These are phyloP conservation scores for Rhazya stricta DNA, from an alignment of 257 asterid species.

Conservation along the genomic window DNA sequence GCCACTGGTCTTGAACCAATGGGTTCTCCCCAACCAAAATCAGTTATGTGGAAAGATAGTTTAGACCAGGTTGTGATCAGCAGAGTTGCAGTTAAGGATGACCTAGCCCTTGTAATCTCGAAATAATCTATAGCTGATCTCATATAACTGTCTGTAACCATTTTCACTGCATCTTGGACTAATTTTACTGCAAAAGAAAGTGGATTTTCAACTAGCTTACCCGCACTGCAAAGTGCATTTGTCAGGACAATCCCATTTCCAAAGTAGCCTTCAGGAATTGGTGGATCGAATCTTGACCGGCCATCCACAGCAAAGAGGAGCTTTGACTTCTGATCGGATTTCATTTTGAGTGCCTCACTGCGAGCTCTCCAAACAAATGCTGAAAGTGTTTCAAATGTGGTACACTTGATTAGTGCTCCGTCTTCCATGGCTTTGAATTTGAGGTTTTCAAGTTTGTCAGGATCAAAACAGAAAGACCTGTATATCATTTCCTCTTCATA, in stretches of 20 bases:
- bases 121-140: slow-evolving; percentile 74
- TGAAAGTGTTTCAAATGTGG: slow-evolving; percentile 80
- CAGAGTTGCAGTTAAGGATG: slow-evolving; percentile 72
- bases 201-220: slow-evolving; percentile 49
- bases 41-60: slow-evolving; percentile 69
- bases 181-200: slow-evolving; percentile 47
- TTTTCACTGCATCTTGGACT: slow-evolving; percentile 65
- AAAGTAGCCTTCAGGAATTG: slow-evolving; percentile 62
- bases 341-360: slow-evolving; percentile 54
- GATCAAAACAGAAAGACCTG: slow-evolving; percentile 61
- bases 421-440: slow-evolving; percentile 47
- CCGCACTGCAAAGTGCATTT: slow-evolving; percentile 55
- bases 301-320: slow-evolving; percentile 90
- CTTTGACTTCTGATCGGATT: slow-evolving; percentile 66
- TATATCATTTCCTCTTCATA: slow-evolving; percentile 64
- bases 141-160: slow-evolving; percentile 69
- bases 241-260: slow-evolving; percentile 84
- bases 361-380: slow-evolving; percentile 79
- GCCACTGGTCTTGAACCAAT: slow-evolving; percentile 65
- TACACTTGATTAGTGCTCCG: slow-evolving; percentile 44
- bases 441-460: slow-evolving; percentile 60
- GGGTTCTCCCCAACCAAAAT: slow-evolving; percentile 93
- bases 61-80: slow-evolving; percentile 83
- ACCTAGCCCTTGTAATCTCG: slow-evolving; percentile 69
- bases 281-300: slow-evolving; percentile 60